A percentile compares a stretch with the other conserved stretches of the same genome.
phyloP scores from a whole-genome alignment of 257 asterid genomes.

The Solanum stenotomum region DNA sequence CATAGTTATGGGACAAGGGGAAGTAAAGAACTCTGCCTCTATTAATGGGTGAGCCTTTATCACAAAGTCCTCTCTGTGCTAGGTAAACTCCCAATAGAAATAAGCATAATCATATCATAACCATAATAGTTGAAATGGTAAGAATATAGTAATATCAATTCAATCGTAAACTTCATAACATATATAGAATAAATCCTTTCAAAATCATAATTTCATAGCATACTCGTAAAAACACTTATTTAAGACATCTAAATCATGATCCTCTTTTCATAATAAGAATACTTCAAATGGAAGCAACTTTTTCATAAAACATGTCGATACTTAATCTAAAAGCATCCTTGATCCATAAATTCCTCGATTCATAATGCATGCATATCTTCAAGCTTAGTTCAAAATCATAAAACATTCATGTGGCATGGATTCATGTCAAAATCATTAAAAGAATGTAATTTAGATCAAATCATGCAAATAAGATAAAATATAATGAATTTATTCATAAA shows the following conservation, averaged over 20 bases:
- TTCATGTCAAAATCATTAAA: too few species aligned
- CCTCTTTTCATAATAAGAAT: neutral
- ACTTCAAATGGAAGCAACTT: neutral
- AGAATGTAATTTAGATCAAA: too few species aligned
- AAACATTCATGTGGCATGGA: neutral
- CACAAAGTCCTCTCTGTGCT: neutral
- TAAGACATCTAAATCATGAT: too few species aligned
- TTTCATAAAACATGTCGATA: neutral
- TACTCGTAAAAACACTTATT: too few species aligned
- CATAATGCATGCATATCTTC: neutral
- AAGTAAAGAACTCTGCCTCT: too few species aligned
- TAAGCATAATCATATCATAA: neutral
- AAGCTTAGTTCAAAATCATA: neutral
- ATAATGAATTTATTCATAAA: too few species aligned
- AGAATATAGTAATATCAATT: neutral
- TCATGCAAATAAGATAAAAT: too few species aligned
- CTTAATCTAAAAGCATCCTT: neutral
- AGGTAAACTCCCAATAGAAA: neutral
- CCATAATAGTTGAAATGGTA: neutral
- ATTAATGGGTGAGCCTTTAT: too few species aligned
- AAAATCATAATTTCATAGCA: too few species aligned
- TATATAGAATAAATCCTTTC: neutral
- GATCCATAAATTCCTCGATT: neutral
- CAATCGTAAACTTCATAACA: neutral
- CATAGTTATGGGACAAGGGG: too few species aligned